Evolutionary conservation across 164 flowering plant genomes (phyloP).

Genomic region (Magnolia sinica): DNA sequence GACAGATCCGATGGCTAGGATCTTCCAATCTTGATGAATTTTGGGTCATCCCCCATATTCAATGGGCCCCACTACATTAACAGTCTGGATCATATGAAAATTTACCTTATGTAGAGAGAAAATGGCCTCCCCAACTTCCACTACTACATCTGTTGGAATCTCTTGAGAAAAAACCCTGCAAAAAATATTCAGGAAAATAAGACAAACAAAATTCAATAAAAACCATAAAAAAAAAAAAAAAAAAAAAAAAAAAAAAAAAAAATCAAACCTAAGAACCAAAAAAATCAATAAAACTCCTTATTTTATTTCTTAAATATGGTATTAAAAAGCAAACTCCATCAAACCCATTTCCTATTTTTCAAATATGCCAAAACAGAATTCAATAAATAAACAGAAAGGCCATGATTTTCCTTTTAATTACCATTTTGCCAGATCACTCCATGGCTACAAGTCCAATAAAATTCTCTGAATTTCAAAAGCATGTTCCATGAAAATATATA

Average conservation of each 20-base stretch:
- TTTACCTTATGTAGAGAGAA: constrained; percentile 86
- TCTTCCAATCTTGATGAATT: not conserved
- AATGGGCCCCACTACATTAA: too few species aligned
- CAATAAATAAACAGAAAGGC: not conserved
- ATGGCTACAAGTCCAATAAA: too few species aligned
- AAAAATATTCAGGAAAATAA: not conserved
- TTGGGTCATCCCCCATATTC: too few species aligned
- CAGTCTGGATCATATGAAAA: not conserved
- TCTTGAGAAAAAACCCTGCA: constrained; percentile 90
- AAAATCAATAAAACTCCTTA: too few species aligned
- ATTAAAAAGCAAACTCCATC: too few species aligned
- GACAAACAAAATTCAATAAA: not conserved
- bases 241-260: too few species aligned
- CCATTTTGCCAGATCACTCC: too few species aligned
- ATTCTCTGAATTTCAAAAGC: too few species aligned
- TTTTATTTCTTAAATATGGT: too few species aligned
- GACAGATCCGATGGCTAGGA: not conserved
- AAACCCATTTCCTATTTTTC: too few species aligned
- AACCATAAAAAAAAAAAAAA: not conserved
- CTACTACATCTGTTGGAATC: constrained; percentile 74
- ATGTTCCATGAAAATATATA: not conserved
- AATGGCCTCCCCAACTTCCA: constrained; percentile 67
- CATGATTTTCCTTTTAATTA: not conserved
- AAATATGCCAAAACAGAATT: too few species aligned
- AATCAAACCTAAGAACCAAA: too few species aligned